Conservation (phyloP, 768 basidiomycete genomes). For the Saitozyma podzolica region DNA sequence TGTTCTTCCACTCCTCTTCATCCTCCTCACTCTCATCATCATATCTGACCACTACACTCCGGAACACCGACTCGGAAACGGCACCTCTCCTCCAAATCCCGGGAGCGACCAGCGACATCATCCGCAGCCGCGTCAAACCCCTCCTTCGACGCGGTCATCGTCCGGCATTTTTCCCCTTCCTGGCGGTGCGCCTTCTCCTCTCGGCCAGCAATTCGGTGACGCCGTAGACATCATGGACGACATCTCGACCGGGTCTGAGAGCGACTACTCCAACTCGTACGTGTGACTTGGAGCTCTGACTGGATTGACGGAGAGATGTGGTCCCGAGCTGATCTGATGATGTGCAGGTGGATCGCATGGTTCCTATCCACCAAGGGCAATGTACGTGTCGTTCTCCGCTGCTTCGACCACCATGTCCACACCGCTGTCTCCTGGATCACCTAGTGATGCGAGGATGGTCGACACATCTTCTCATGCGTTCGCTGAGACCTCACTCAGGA, state of each 20-base stretch:
- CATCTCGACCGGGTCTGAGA: slow-evolving; percentile 74
- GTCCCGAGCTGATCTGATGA: not conserved
- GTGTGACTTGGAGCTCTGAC: slow-evolving; percentile 35
- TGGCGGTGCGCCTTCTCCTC: too few relatives aligned
- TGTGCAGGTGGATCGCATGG: slow-evolving; percentile 89
- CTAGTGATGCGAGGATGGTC: not conserved
- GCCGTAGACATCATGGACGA: slow-evolving; percentile 49
- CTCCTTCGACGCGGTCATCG: too few relatives aligned
- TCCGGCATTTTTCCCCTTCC: too few relatives aligned
- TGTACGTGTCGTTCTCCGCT: slow-evolving; percentile 20
- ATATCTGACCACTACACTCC: too few relatives aligned
- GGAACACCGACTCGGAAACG: too few relatives aligned
- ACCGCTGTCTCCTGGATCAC: not conserved
- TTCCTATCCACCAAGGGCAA: slow-evolving; percentile 96
- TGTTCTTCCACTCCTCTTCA: too few relatives aligned
- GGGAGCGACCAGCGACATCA: too few relatives aligned
- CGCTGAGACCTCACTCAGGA: slow-evolving; percentile 56
- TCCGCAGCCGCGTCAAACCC: too few relatives aligned
- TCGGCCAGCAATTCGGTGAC: too few relatives aligned
- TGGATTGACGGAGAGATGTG: not conserved
- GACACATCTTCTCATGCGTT: not conserved
- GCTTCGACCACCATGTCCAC: not conserved
- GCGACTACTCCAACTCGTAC: slow-evolving; percentile 87
- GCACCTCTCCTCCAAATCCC: too few relatives aligned
- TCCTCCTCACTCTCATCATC: too few relatives aligned